Base-by-base conservation (phyloP, 2,329 filamentous ascomycete genomes). In the Penicillium sp. region DNA sequence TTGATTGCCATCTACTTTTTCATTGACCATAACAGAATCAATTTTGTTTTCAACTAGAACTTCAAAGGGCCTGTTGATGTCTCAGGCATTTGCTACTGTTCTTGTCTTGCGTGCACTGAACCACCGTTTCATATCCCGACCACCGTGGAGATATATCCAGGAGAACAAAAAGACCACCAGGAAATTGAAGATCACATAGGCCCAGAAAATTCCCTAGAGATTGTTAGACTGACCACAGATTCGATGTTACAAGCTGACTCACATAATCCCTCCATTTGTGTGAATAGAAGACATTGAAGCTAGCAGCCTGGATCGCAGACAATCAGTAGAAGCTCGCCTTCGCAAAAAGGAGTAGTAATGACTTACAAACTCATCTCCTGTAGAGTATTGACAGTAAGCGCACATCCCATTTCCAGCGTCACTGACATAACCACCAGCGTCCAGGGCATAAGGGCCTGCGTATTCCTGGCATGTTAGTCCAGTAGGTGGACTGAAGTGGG, bases 101-200 rank as follows among this genome's bases (percentile, higher is more conserved):
- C 44, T 64, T 22, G 70, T 63, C 61, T 64, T 72, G 40, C 66
- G 62, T 8, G 57, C 59, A 59, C 71, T 71, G 23, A 73, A n/a
- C 66, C 65, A 67, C 27, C 61, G 63, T 60, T 68, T 75, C 27
- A 71, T 48, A 48, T 67, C 60, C 7, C 63, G 60, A 15, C 67
- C 46, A 0, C 74, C 74, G 53, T 72, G 70, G 6, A 85, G 71
- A 67, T 83, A 84, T 1, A 84, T 58, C 80, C 81, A 85, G 0
- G 79, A 82, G 59, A 80, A 78, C 9, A 75, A 33, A 56, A 82
- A 84, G 7, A 84, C 78, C 0, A 79, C 69, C 0, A 69, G 60
- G 54, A 85, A 89, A 58, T 90, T 89, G 66, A 89, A 89, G 1
- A 81, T 67, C 20, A 87, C 82, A 63, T 83, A 89, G 0, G 76